Base-by-base conservation (phyloP, 2,329 filamentous ascomycete genomes). In the Colletotrichum incanum region DNA sequence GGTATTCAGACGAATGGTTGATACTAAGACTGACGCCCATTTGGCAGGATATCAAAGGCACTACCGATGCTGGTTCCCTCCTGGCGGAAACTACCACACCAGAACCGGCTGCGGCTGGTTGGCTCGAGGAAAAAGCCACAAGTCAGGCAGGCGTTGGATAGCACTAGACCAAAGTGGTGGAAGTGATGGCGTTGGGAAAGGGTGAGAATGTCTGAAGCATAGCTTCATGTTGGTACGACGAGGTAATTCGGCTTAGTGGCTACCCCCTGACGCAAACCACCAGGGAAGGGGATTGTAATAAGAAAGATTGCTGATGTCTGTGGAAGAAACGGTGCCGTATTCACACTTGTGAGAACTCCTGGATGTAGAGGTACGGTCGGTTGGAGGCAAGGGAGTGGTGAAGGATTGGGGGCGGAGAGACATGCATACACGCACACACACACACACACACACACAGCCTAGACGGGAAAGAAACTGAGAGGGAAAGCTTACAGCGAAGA, bases 311-410 rank as follows among this genome's bases (percentile, higher is more conserved):
- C 23, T 28, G 28, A 72, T 54, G 52, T 28, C 20, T 20, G 52
- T 28, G 23, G 23, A 26, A 55, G 55, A 67, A 71, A 67, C 63
- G 68, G 68, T 62, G 28, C 47, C 47, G 26, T n/a, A 49, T 37
- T 28, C 28, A 9, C 28, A 9, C 31, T 11, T 8, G 28, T 26
- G 6, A 63, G 49, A n/a, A 54, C 31, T 11, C 9, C 11, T 31
- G 45, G 6, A 26, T 41, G 23, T 34, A 50, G 47, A 37, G 16
- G 23, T 41, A 26, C 37, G 26, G 56, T 45, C 20, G 34, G 6
- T 26, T 23, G 28, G 54, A 69, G 49, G 52, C 65, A 72, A 72
- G 50, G 39, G 65, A 58, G 52, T 59, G 69, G 23, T 61, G 45
- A 64, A 61, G 59, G 59, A 62, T 43, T 37, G 47, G 47, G 34